phyloP scores from a whole-genome alignment of 2,329 filamentous ascomycete species.

The Neurospora sp. region DNA sequence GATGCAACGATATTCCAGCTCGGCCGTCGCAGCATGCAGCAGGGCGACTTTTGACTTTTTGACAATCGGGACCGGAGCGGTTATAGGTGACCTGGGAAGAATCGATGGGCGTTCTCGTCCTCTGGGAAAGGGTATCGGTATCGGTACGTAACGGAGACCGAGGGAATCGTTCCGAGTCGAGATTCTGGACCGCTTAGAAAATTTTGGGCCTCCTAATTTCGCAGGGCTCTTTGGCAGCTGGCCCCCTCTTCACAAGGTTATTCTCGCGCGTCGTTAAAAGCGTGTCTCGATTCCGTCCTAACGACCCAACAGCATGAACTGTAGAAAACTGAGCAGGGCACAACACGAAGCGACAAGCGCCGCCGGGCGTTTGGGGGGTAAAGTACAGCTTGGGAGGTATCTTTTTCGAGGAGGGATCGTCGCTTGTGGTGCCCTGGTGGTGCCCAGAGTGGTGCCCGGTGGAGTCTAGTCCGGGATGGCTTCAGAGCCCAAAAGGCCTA shows the following conservation, averaged over 20 bases:
- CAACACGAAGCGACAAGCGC: not conserved
- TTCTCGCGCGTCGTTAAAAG: not conserved
- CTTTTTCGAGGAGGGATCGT: conserved; percentile 26
- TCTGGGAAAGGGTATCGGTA: not conserved
- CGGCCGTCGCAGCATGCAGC: conserved; percentile 15
- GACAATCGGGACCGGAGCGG: not conserved
- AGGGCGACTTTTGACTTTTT: not conserved
- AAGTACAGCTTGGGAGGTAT: not conserved
- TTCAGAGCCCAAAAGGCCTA: not conserved
- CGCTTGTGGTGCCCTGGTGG: conserved; percentile 61
- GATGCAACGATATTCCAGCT: conserved; percentile 11
- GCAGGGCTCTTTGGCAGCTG: not conserved
- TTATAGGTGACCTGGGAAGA: not conserved
- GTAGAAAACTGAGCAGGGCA: not conserved
- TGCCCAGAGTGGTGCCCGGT: not conserved
- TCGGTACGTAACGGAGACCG: not conserved
- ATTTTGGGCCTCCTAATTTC: not conserved
- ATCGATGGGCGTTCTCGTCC: not conserved
- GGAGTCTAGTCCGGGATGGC: not conserved
- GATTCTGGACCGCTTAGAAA: not conserved
- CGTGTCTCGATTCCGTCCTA: not conserved
- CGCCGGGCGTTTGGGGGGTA: not conserved
- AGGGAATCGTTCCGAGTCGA: not conserved
- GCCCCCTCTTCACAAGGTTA: not conserved
- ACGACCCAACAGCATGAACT: not conserved